Conservation (phyloP, 2,329 filamentous ascomycete species). For the Aspergillus sp. region DNA sequence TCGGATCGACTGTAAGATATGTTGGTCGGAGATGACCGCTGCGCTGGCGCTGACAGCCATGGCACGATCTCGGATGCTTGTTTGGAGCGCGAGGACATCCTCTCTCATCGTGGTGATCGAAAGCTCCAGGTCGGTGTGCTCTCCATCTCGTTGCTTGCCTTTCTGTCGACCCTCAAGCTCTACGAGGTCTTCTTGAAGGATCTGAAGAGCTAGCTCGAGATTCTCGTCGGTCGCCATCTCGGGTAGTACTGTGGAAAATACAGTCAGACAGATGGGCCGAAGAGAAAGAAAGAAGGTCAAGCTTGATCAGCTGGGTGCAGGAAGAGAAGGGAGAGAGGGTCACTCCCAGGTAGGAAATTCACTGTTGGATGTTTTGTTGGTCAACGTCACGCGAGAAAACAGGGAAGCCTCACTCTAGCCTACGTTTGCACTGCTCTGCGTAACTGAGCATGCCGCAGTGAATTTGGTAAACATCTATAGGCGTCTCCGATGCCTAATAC, state of each 20-base stretch:
- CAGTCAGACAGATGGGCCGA: no score
- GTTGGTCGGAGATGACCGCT: not conserved
- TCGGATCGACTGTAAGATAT: not conserved
- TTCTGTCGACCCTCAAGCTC: not conserved
- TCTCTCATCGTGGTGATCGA: not conserved
- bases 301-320: no score
- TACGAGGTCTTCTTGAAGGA: not conserved
- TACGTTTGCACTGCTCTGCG: no score
- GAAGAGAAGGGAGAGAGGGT: no score
- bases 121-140: not conserved
- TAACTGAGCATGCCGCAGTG: no score
- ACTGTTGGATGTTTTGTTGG: no score
- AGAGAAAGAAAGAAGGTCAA: no score
- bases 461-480: no score
- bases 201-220: not conserved
- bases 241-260: not conserved
- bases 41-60: not conserved
- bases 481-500: no score
- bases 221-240: not conserved
- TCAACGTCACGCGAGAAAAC: no score
- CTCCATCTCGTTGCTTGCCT: not conserved
- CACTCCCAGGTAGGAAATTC: no score
- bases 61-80: not conserved
- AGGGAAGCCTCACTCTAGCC: no score
- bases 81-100: not conserved